Percentiles rank a stretch among this genome's conserved stretches.
These are phyloP conservation scores for Mucor mucedo DNA, from an alignment of 371 early-diverging fungal genomes.

Conservation along the genomic window DNA sequence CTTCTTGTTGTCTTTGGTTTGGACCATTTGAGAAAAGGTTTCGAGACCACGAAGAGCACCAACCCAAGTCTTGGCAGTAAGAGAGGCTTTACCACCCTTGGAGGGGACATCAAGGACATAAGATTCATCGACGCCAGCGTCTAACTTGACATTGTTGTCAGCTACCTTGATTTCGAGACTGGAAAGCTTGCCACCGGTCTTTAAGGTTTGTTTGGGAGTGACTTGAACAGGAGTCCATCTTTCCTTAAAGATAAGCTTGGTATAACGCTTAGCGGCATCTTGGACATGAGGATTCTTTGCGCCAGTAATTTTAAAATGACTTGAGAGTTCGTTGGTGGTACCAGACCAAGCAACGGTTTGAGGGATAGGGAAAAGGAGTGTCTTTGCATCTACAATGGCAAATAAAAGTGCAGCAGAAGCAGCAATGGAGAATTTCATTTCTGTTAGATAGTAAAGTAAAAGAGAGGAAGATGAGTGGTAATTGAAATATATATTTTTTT, in stretches of 20 bases:
- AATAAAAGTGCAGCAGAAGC: constrained; percentile 28
- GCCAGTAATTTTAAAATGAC: constrained; percentile 32
- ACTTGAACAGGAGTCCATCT: constrained; percentile 46
- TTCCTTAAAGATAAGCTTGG: constrained; percentile 41
- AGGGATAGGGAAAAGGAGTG: constrained; percentile 49
- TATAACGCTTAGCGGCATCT: constrained; percentile 46
- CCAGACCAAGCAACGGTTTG: constrained; percentile 48
- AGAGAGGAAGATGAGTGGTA: no score
- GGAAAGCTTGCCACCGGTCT: constrained; percentile 9
- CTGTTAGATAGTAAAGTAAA: no score
- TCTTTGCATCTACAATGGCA: constrained; percentile 36
- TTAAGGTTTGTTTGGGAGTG: constrained; percentile 9
- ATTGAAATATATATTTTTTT: no score
- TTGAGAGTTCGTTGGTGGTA: constrained; percentile 25
- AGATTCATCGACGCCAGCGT: constrained; percentile 66
- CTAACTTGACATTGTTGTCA: constrained; percentile 44
- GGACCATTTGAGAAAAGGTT: constrained; percentile 76
- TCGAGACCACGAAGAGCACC: constrained; percentile 83
- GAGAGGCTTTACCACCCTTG: constrained; percentile 47
- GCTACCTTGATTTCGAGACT: constrained; percentile 34
- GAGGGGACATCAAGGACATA: constrained; percentile 65
- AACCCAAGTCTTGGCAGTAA: constrained; percentile 72
- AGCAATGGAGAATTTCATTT: constrained; percentile 38
- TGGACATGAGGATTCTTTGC: constrained; percentile 33
- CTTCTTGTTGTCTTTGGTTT: constrained; percentile 27